Evolutionary conservation across 768 basidiomycete genomes (phyloP).

Genomic region (Omphalotus guepiniiformis): DNA sequence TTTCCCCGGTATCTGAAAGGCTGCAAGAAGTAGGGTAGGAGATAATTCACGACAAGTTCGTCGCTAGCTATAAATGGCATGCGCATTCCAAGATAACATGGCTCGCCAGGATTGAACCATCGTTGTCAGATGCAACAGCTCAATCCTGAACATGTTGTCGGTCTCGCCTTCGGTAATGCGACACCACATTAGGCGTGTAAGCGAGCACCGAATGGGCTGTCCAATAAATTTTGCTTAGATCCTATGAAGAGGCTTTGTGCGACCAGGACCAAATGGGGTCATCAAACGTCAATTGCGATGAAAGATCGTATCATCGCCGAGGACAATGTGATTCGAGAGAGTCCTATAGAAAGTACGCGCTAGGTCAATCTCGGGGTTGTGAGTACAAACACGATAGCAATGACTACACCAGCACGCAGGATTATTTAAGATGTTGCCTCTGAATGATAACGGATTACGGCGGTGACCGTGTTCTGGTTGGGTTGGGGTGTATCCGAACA

Average conservation of each 20-base stretch:
- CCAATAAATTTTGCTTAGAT: conserved; percentile 59
- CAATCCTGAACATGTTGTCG: conserved; percentile 88
- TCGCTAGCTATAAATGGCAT: conserved; percentile 78
- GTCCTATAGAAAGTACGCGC: conserved; percentile 76
- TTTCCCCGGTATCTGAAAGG: conserved; percentile 84
- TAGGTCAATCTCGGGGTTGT: conserved; percentile 77
- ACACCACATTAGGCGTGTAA: conserved; percentile 79
- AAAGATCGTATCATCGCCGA: conserved; percentile 60
- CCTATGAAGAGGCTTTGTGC: conserved; percentile 70
- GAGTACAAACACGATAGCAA: conserved; percentile 84
- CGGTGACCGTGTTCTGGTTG: no score
- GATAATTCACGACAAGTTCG: conserved; percentile 87
- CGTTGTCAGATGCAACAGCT: conserved; percentile 85
- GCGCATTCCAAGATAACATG: conserved; percentile 88
- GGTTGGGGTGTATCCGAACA: conserved; percentile 41
- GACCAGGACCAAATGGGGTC: conserved; percentile 56
- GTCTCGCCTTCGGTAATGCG: conserved; percentile 59
- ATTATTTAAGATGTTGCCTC: conserved; percentile 57
- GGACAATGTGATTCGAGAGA: conserved; percentile 80
- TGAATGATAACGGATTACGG: conserved; percentile 53
- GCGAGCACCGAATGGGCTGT: conserved; percentile 62
- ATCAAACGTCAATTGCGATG: conserved; percentile 84
- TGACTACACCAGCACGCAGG: conserved; percentile 83
- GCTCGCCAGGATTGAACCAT: conserved; percentile 67
- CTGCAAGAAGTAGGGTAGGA: conserved; percentile 88